phyloP scores from a whole-genome alignment of 306 rosid genomes.

The Ormosia emarginata region DNA sequence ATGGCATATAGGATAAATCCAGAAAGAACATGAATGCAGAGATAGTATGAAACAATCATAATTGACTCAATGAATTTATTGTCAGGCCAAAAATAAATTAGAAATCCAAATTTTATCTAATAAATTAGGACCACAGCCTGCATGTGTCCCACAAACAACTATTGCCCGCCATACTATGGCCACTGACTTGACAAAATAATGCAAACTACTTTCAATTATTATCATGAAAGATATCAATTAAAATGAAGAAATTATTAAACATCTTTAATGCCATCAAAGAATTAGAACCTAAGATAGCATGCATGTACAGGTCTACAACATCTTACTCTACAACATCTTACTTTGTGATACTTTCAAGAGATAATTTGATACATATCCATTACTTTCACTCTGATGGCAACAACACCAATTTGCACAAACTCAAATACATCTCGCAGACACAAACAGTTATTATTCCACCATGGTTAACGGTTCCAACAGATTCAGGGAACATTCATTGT shows the following conservation, averaged over 20 bases:
- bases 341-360: neutral
- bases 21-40: neutral
- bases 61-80: constrained; percentile 15
- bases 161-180: constrained; percentile 32
- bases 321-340: neutral
- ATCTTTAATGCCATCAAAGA: constrained; percentile 17
- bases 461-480: neutral
- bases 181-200: constrained; percentile 27
- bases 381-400: neutral
- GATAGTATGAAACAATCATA: neutral
- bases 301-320: constrained; percentile 4
- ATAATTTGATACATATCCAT: constrained; percentile 1
- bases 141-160: constrained; percentile 49
- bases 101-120: neutral
- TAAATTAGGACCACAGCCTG: constrained; percentile 33
- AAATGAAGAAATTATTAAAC: constrained; percentile 24
- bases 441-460: neutral
- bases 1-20: neutral
- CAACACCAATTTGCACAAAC: neutral
- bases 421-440: neutral
- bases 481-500: neutral
- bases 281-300: neutral
- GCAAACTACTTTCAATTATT: constrained; percentile 40
- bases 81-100: constrained; percentile 24
- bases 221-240: constrained; percentile 11